Base-by-base conservation (phyloP, 441 rosid genomes). In the Erodium moschatum region DNA sequence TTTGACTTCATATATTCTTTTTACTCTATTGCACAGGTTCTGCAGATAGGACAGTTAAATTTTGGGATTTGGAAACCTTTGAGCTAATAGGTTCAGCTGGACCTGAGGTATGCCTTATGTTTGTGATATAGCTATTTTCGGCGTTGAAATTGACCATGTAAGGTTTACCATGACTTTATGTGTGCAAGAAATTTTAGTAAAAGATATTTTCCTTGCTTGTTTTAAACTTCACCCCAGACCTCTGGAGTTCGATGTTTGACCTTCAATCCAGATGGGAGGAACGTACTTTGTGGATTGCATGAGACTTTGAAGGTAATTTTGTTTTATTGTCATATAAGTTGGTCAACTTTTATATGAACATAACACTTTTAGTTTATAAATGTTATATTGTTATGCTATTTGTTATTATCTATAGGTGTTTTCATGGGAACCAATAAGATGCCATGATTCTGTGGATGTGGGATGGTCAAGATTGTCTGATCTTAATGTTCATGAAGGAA, bases 51-150 rank as follows among this genome's bases (percentile, higher is more conserved):
- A n/a, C 99, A 66, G 93, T 95, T 21, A 95, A 92, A 81, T 95
- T 87, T 77, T 95, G 97, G 98, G 99, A 95, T 82, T 98, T 95
- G 68, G 99, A 92, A 79, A 90, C 97, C 69, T 95, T 95, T 73
- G 99, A 95, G 85, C 85, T 90, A 52, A 92, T 92, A 73, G 97
- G 93, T 77, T 85, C 98, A 68, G 89, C 93, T 71, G 98, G 91
- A 72, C 87, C 93, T 38, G 97, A 92, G 99, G 99, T 95, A 58
- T 71, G 40, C 69, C 64, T 72, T 70, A 6, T 73, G 68, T 40
- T 60, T 70, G 31, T 27, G 27, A 38, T 38, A 6, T 20, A 67
- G 31, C 21, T 69, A 19, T 65, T 52, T 46, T 69, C 62, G 16
- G 27, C 44, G 56, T 42, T 18, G 7, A 29, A 68, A 50, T 69